Evolutionary conservation across 2,329 filamentous ascomycete species (phyloP).

Genomic region (Rhynchosporium graminicola): DNA sequence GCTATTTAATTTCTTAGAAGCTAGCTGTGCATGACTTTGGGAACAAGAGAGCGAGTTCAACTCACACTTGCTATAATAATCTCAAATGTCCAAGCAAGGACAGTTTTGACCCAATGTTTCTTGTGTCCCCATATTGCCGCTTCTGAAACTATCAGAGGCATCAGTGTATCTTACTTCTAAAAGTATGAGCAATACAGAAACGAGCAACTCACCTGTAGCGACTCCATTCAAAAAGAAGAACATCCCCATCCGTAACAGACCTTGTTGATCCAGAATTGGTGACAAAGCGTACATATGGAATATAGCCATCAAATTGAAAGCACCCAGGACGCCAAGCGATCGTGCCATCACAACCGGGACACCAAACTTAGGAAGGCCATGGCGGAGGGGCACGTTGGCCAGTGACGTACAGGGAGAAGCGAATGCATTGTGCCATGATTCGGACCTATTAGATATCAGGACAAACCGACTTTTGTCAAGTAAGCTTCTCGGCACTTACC

Average conservation of each 20-base stretch:
- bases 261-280: slow-evolving; percentile 41
- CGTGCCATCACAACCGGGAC: slow-evolving; percentile 40
- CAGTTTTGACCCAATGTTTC: slow-evolving; percentile 39
- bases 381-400: slow-evolving; percentile 43
- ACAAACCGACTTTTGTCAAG: not conserved
- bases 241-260: slow-evolving; percentile 40
- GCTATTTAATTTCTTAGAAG: not conserved
- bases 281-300: slow-evolving; percentile 45
- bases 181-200: too few relatives aligned
- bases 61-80: slow-evolving; percentile 36
- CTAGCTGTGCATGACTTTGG: not conserved
- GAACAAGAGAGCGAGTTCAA: not conserved
- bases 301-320: slow-evolving; percentile 44
- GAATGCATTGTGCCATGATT: slow-evolving; percentile 48
- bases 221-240: slow-evolving; percentile 47
- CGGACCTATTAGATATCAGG: slow-evolving; percentile 35
- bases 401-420: slow-evolving; percentile 44
- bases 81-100: slow-evolving; percentile 42
- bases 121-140: slow-evolving; percentile 42
- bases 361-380: slow-evolving; percentile 38
- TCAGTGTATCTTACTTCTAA: too few relatives aligned
- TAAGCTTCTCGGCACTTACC: slow-evolving; percentile 33
- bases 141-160: slow-evolving; percentile 29
- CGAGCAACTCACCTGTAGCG: slow-evolving; percentile 31
- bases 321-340: slow-evolving; percentile 42